Evolutionary conservation across 768 basidiomycete species (phyloP), one percentile per base, ranked within the genome.

Genomic region (Boletus vermiculosoides): DNA sequence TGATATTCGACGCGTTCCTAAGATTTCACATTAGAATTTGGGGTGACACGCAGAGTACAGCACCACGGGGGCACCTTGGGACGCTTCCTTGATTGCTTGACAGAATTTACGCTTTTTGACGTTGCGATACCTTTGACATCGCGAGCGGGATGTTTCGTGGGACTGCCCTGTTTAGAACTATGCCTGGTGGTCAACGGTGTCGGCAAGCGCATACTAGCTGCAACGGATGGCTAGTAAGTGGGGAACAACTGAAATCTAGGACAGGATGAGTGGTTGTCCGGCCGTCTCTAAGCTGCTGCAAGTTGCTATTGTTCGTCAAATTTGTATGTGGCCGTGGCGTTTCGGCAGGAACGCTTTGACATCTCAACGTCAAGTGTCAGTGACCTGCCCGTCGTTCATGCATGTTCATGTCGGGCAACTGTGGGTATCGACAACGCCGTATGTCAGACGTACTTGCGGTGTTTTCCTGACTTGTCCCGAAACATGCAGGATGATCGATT

Each of bases 231-330:
- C 15, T 12, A 42, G 33, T 7, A n/a, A 3, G 36, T 23, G 9
- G 34, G 31, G 45, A 34, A 34, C 4, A 15, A 49, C 4, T 33
- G 23, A 20, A 9, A 52, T 33, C 28, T 28, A 16, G 12, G 40
- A 40, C 22, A 5, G 13, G 30, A 40, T 16, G 23, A n/a, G 31
- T 40, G 25, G 33, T 37, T 15, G 41, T 36, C 22, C 2, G 20
- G 6, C 42, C 7, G 54, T 28, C 49, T 41, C 12, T 51, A 28
- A 50, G 31, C 28, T 50, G 9, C 33, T 36, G 23, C 15, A 18
- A 10, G 13, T 16, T 13, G 28, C 57, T 55, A 70, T 68, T 68
- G 67, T 68, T 65, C 54, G 44, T 58, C 60, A 37, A 33, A 61
- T 61, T 39, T 13, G 59, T 44, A 18, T 16, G 45, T 44, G 50